Evolutionary conservation across 176 grass and related monocot genomes (phyloP).

Genomic region (Cymbopogon citratus): DNA sequence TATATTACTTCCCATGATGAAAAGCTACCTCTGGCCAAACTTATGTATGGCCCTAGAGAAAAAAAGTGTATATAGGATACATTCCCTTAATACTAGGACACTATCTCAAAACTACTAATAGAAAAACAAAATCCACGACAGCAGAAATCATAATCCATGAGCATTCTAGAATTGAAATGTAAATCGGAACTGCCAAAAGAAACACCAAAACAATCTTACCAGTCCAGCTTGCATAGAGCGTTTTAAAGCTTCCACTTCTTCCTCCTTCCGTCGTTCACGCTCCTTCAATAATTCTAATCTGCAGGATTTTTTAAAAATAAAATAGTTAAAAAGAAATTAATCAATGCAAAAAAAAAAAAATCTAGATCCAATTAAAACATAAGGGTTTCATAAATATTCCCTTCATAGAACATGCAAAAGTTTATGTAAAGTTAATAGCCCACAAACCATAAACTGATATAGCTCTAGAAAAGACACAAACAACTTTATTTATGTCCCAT

Average conservation of each 20-base stretch:
- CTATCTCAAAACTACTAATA: constrained; percentile 10
- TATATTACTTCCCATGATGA: background rate
- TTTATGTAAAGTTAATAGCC: background rate
- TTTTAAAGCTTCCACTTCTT: constrained; percentile 81
- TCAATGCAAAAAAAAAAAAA: background rate
- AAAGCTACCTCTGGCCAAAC: background rate
- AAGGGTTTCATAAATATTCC: background rate
- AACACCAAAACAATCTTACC: constrained; percentile 45
- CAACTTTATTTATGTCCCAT: background rate
- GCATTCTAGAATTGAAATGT: background rate
- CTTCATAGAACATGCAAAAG: background rate
- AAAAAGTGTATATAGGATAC: background rate
- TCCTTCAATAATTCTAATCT: constrained; percentile 81
- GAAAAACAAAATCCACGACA: background rate
- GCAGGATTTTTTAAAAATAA: constrained; percentile 2
- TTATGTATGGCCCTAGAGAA: background rate
- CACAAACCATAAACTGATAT: background rate
- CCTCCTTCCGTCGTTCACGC: constrained; percentile 85
- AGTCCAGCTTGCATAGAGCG: constrained; percentile 94
- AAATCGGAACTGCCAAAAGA: background rate
- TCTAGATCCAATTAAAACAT: background rate
- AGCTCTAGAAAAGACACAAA: background rate
- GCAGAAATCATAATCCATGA: background rate
- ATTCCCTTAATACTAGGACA: background rate
- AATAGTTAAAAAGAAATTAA: background rate